Evolutionary conservation across 768 basidiomycete species (phyloP), one percentile per base, ranked within the genome.

Genomic region (Russula olivacea): DNA sequence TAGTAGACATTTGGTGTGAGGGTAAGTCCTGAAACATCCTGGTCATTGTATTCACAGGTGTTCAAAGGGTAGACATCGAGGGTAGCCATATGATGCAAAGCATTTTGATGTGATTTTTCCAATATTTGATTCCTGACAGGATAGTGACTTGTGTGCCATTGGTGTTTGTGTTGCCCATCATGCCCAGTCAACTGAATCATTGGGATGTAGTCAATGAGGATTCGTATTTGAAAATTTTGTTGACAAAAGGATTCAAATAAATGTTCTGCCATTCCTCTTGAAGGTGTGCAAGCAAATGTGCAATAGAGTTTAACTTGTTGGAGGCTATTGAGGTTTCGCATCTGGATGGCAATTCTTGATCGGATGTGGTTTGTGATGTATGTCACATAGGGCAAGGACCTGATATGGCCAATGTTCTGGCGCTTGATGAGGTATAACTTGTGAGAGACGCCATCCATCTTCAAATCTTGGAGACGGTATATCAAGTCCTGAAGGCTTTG

Each of bases 301-400:
- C 19, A 2, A n/a, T 43, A 8, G 1, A 17, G 7, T 9, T 43
- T 7, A 3, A 43, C 3, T n/a, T n/a, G 43, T 4, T 45, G 19
- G n/a, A n/a, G 0, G n/a, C 7, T n/a, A 12, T 4, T 4, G 9
- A n/a, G 19, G n/a, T 10, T 45, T 2, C 43, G n/a, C 43, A 45
- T 45, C 2, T 0, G 8, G 19, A 45, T 45, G n/a, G 43, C n/a
- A 4, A 45, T n/a, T 11, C 43, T 21, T 0, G 43, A 45, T 45
- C 19, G 43, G 4, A 45, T 45, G n/a, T 21, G 9, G 43, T 45
- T n/a, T 4, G 43, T 45, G n/a, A 45, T 45, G 10, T 19, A 4
- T 1, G 10, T 21, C 4, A 45, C n/a, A n/a, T 1, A 9, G 5
- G 10, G 6, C 43, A 1, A 0, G n/a, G 43, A 45, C 0, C 3